These are phyloP conservation scores for Xylaria sp. DNA, from an alignment of 2,329 filamentous ascomycete genomes.

Conservation along the genomic window DNA sequence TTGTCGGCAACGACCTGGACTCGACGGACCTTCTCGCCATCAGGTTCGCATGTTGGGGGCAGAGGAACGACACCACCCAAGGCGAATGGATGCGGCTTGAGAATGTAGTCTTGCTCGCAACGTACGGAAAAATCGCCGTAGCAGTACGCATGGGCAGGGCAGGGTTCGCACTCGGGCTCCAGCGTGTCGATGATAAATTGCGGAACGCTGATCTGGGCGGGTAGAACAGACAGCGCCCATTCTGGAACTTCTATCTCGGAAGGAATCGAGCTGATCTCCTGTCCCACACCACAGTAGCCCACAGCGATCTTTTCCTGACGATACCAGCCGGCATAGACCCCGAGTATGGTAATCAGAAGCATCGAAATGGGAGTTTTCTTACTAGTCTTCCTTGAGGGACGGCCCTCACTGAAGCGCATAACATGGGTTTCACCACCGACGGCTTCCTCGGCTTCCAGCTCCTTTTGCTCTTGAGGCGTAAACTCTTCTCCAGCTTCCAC, in stretches of 20 bases:
- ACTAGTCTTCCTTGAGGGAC: constrained; percentile 55
- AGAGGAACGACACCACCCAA: constrained; percentile 84
- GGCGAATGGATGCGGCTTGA: constrained; percentile 85
- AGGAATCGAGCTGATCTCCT: constrained; percentile 66
- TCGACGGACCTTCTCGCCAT: constrained; percentile 89
- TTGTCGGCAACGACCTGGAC: constrained; percentile 89
- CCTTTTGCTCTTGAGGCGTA: constrained; percentile 88
- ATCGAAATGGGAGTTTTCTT: constrained; percentile 76
- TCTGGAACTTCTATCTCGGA: constrained; percentile 57
- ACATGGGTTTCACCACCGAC: constrained; percentile 62
- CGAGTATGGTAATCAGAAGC: constrained; percentile 75
- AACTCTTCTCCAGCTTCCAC: constrained; percentile 89
- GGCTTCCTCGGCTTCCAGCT: constrained; percentile 76
- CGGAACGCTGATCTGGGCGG: constrained; percentile 73
- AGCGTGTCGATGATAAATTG: constrained; percentile 76
- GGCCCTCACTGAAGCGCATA: constrained; percentile 53
- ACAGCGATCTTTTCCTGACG: constrained; percentile 96
- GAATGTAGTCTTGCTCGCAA: constrained; percentile 89
- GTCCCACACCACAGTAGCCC: constrained; percentile 90
- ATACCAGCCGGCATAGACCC: constrained; percentile 83
- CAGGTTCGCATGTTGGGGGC: constrained; percentile 91
- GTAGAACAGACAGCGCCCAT: constrained; percentile 54
- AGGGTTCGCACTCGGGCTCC: constrained; percentile 87
- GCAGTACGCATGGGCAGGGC: constrained; percentile 90
- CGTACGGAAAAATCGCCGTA: constrained; percentile 79